These are phyloP conservation scores for Ceratorhiza oryzae-sativae DNA, from an alignment of 1,284 basidiomycete species.

Conservation along the genomic window DNA sequence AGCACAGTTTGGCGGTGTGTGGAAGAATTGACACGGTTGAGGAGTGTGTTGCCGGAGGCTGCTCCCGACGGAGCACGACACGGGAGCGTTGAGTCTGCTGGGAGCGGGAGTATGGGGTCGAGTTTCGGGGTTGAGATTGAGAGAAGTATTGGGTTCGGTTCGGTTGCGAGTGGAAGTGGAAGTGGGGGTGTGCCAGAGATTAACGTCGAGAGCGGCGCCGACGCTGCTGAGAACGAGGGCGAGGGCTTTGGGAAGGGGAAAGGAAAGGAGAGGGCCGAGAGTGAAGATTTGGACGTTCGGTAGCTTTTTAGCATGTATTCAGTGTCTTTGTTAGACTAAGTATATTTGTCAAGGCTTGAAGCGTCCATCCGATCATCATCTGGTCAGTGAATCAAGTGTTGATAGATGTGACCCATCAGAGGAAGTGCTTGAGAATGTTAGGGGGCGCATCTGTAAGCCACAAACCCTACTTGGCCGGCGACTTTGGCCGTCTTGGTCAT, in stretches of 20 bases:
- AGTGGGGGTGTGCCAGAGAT: not conserved
- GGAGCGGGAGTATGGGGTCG: not conserved
- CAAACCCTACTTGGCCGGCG: no score
- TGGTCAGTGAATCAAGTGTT: no score
- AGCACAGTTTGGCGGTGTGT: conserved; percentile 70
- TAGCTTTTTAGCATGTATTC: not conserved
- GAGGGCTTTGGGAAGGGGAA: conserved; percentile 49
- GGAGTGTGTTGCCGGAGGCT: conserved; percentile 67
- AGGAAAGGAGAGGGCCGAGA: conserved; percentile 43
- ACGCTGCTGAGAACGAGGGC: not conserved
- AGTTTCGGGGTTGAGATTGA: conserved; percentile 12
- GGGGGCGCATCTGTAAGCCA: no score
- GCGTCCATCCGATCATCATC: no score
- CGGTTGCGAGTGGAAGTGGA: not conserved
- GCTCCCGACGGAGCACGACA: not conserved
- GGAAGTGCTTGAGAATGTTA: no score
- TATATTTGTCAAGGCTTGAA: no score
- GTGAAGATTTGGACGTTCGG: not conserved
- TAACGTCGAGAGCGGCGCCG: not conserved
- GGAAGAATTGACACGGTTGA: conserved; percentile 76
- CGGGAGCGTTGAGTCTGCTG: not conserved
- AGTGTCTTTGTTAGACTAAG: not conserved
- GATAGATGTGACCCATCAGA: no score
- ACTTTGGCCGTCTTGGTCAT: no score
- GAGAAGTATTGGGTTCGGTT: conserved; percentile 3